These are phyloP conservation scores for Plasmodium ovale DNA, from an alignment of 169 alveolate genomes.

Conservation along the genomic window DNA sequence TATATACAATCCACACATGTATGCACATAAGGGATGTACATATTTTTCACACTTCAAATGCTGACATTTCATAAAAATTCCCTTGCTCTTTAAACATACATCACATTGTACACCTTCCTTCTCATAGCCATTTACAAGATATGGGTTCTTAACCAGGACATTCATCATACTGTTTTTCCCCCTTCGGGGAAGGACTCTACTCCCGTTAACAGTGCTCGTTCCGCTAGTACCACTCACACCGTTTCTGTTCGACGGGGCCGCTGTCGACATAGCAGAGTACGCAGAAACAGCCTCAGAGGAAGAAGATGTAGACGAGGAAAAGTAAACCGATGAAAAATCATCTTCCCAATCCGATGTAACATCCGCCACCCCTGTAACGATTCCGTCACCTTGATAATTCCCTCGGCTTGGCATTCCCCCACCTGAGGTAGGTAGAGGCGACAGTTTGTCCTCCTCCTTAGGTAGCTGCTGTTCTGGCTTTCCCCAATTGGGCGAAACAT, in stretches of 20 bases:
- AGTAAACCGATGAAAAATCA: neutral
- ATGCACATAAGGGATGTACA: constrained; percentile 65
- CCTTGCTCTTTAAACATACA: constrained; percentile 54
- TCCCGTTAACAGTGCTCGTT: neutral
- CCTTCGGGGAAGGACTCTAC: neutral
- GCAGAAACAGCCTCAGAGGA: neutral
- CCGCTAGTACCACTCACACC: no score
- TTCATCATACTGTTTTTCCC: neutral
- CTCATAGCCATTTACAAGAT: constrained; percentile 35
- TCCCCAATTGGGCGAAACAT: no score
- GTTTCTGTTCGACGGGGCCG: neutral
- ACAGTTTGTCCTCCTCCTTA: no score
- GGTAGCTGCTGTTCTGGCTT: no score
- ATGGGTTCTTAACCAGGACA: neutral
- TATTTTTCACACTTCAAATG: constrained; percentile 29
- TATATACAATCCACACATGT: constrained; percentile 71
- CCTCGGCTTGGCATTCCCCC: no score
- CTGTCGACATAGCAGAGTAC: neutral
- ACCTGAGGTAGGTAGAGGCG: no score
- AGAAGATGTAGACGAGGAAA: neutral
- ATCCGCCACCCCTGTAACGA: no score
- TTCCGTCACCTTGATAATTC: no score
- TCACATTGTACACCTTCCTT: constrained; percentile 25
- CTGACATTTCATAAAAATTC: constrained; percentile 50
- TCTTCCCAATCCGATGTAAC: neutral